Conservation (phyloP, 2,329 filamentous ascomycete species). For the Cladophialophora psammophila region DNA sequence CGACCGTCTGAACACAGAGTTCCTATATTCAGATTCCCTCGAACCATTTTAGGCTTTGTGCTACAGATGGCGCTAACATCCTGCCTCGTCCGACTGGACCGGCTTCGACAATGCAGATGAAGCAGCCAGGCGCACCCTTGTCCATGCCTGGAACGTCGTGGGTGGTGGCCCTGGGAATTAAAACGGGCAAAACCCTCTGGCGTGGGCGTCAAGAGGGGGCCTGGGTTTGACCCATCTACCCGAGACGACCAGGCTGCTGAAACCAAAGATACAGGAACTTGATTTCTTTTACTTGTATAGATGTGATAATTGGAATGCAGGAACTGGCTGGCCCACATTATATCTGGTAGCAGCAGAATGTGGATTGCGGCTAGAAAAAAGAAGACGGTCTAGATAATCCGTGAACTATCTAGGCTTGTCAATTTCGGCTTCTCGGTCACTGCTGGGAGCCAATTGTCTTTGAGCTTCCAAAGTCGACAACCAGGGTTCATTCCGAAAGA, state of each 20-base stretch:
- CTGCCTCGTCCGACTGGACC: background rate
- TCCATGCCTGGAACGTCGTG: background rate
- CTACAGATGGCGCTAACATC: background rate
- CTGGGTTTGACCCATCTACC: background rate
- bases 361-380: conserved; percentile 4
- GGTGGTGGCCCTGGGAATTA: background rate
- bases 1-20: background rate
- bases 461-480: background rate
- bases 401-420: background rate
- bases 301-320: conserved; percentile 3
- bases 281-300: conserved; percentile 6
- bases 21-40: background rate
- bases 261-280: background rate
- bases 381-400: conserved; percentile 4
- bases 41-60: background rate
- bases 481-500: background rate
- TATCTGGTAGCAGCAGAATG: background rate
- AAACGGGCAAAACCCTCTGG: background rate
- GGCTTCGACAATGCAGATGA: background rate
- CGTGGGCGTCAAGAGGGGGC: background rate
- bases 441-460: background rate
- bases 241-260: background rate
- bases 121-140: background rate
- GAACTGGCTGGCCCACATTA: background rate
- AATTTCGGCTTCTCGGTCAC: background rate